Conservation (phyloP, 1,284 basidiomycete species). For the Cryptococcus amylolentus region DNA sequence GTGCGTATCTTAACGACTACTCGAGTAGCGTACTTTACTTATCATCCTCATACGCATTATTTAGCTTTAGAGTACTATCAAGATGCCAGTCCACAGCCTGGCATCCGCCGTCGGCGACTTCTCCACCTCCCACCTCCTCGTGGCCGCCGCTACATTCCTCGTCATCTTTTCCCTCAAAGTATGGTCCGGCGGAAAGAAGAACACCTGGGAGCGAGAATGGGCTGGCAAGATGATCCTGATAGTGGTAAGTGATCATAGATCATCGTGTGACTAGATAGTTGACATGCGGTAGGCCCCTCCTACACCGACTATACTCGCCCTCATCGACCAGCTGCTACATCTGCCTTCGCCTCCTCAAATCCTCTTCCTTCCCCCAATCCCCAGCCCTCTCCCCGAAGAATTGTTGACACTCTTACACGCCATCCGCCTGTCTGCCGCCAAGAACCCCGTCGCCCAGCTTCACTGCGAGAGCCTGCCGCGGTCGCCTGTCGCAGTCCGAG, state of each 20-base stretch:
- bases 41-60: not conserved
- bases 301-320: slow-evolving; percentile 37
- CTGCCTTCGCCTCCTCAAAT: slow-evolving; percentile 49
- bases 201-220: slow-evolving; percentile 50
- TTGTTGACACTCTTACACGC: slow-evolving; percentile 47
- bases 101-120: slow-evolving; percentile 21
- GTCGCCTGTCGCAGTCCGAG: slow-evolving; percentile 33
- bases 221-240: slow-evolving; percentile 49
- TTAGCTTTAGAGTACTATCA: not conserved
- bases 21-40: not conserved
- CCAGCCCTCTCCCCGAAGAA: slow-evolving; percentile 39
- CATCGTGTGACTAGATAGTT: not conserved
- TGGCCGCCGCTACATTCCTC: slow-evolving; percentile 18
- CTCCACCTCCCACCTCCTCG: slow-evolving; percentile 18
- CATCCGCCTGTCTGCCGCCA: slow-evolving; percentile 30
- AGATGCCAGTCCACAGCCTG: slow-evolving; percentile 37
- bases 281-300: slow-evolving; percentile 35
- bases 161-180: slow-evolving; percentile 28
- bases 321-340: slow-evolving; percentile 43
- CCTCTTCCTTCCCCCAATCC: slow-evolving; percentile 43
- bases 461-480: slow-evolving; percentile 46
- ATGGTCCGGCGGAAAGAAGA: slow-evolving; percentile 38
- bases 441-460: slow-evolving; percentile 38
- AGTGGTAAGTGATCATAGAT: slow-evolving; percentile 27
- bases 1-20: not conserved